These are phyloP conservation scores for Ascochyta pisi DNA, from an alignment of 2,329 filamentous ascomycete genomes.

Conservation along the genomic window DNA sequence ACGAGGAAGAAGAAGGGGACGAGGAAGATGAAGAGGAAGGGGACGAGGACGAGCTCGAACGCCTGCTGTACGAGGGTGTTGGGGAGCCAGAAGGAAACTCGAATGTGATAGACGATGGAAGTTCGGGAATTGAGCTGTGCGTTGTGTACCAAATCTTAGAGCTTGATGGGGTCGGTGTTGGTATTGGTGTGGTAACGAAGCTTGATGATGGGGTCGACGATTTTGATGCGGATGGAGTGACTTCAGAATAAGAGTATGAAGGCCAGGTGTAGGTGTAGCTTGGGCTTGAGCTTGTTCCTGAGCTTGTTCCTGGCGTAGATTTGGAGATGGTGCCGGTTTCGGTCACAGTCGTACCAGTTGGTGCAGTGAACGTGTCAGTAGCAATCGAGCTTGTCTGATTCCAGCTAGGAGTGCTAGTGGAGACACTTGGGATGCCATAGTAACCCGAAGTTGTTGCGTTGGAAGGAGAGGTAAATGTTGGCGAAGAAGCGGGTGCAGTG, in stretches of 20 bases:
- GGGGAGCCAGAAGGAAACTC: slow-evolving; percentile 8
- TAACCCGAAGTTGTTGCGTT: slow-evolving; percentile 9
- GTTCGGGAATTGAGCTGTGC: background rate
- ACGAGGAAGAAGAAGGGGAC: background rate
- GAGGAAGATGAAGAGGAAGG: background rate
- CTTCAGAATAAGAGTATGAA: background rate
- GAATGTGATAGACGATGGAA: slow-evolving; percentile 8
- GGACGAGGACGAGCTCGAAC: background rate
- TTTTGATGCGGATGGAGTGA: background rate
- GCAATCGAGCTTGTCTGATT: slow-evolving; percentile 1
- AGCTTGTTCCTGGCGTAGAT: background rate
- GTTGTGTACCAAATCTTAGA: slow-evolving; percentile 4
- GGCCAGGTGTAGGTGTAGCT: background rate
- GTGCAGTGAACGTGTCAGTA: slow-evolving; percentile 6
- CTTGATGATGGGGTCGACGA: background rate
- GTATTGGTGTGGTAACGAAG: background rate
- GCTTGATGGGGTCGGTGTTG: background rate
- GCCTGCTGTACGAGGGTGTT: background rate
- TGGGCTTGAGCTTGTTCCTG: background rate
- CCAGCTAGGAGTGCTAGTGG: slow-evolving; percentile 1
- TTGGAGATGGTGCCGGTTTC: background rate
- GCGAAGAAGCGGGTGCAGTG: background rate
- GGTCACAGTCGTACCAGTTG: background rate
- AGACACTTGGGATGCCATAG: slow-evolving; percentile 1
- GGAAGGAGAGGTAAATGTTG: background rate